A percentile compares a stretch with the other conserved stretches of the same genome.
Conservation (phyloP, 116 monocot genomes). For the Papilionanthe hybrid region DNA sequence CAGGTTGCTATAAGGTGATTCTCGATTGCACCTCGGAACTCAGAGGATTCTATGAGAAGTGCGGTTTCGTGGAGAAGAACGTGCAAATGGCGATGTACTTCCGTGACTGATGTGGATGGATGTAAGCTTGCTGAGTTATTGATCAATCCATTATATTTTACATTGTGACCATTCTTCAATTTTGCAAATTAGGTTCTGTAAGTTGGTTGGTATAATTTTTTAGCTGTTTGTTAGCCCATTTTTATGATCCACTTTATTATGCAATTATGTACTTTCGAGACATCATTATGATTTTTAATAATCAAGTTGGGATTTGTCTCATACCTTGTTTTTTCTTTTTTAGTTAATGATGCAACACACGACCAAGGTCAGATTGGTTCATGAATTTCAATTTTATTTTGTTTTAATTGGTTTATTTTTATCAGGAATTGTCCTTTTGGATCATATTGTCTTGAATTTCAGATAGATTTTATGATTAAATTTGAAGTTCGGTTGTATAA, state of each 20-base stretch:
- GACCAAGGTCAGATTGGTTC: no score
- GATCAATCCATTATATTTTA: neutral
- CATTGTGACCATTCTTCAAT: neutral
- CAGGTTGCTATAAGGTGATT: constrained; percentile 90
- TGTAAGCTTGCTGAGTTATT: neutral
- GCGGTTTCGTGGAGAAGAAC: constrained; percentile 78
- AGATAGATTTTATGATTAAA: no score
- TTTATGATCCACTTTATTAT: neutral
- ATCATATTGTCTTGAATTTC: no score
- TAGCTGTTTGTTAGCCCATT: neutral
- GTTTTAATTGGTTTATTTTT: no score
- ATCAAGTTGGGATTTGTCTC: neutral
- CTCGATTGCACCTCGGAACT: constrained; percentile 63
- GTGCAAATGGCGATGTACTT: constrained; percentile 89
- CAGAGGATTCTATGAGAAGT: constrained; percentile 62
- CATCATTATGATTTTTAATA: neutral
- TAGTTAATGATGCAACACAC: no score
- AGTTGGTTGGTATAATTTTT: neutral
- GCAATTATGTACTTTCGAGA: neutral
- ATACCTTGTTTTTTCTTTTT: neutral
- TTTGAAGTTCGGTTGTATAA: no score
- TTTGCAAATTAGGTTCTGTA: neutral
- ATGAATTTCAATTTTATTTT: no score
- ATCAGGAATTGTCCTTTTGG: no score
- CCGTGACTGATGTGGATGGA: constrained; percentile 1